These are phyloP conservation scores for Aureobasidium musti DNA, from an alignment of 2,329 filamentous ascomycete species.

Conservation along the genomic window DNA sequence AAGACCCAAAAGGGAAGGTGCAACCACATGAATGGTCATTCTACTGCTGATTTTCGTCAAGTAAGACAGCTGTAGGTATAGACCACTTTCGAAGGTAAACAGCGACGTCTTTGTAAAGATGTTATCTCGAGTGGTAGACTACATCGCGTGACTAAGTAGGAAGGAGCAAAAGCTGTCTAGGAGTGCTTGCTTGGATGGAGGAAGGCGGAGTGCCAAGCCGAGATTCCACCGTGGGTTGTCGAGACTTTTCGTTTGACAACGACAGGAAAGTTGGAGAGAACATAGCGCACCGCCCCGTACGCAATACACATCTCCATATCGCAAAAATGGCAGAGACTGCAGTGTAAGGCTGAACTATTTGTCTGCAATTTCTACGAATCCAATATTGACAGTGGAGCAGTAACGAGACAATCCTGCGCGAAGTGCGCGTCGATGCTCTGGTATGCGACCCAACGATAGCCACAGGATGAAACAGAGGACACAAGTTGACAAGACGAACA, in stretches of 20 bases:
- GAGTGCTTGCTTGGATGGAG: neutral
- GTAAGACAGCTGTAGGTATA: no score
- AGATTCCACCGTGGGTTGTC: no score
- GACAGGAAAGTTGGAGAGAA: slow-evolving; percentile 13
- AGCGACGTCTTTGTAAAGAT: neutral
- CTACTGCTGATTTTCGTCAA: neutral
- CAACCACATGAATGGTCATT: neutral
- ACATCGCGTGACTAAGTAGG: neutral
- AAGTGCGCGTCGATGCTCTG: slow-evolving; percentile 34
- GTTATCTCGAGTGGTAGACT: neutral
- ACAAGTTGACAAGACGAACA: slow-evolving; percentile 15
- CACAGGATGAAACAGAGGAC: neutral
- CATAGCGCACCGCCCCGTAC: slow-evolving; percentile 13
- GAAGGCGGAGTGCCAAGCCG: neutral
- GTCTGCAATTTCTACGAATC: neutral
- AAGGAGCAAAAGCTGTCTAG: neutral
- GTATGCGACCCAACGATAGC: slow-evolving; percentile 23
- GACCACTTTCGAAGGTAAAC: no score
- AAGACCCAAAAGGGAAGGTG: slow-evolving; percentile 18
- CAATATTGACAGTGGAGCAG: slow-evolving; percentile 19
- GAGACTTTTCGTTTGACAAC: slow-evolving; percentile 15
- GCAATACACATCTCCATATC: slow-evolving; percentile 43
- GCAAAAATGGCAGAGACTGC: slow-evolving; percentile 32
- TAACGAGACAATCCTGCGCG: slow-evolving; percentile 31
- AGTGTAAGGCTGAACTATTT: slow-evolving; percentile 3